Percentiles rank a stretch among this genome's conserved stretches.
Conservation (phyloP, 148 eudicot genomes). For the Beta vulgaris region DNA sequence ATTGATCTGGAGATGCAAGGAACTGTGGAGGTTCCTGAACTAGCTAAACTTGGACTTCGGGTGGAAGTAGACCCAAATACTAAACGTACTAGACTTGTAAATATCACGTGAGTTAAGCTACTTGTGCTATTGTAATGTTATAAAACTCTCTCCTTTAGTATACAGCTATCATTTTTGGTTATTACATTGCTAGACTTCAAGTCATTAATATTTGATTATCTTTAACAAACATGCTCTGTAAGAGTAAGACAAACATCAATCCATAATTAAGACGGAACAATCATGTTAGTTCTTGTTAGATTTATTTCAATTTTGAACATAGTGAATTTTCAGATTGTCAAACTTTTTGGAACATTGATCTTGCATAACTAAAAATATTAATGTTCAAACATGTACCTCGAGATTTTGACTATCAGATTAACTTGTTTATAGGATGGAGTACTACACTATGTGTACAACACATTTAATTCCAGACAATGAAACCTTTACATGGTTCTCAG, state of each 20-base stretch:
- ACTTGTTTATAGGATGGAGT: neutral
- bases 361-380: too few relatives aligned
- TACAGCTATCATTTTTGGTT: neutral
- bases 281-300: neutral
- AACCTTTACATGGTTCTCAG: neutral
- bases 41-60: slow-evolving; percentile 61
- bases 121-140: neutral
- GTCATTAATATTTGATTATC: neutral
- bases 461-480: neutral
- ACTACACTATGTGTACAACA: neutral
- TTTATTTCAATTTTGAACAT: too few relatives aligned
- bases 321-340: too few relatives aligned
- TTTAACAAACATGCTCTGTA: neutral
- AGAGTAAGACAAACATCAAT: neutral
- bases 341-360: neutral
- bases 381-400: neutral
- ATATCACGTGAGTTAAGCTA: slow-evolving; percentile 34
- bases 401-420: neutral
- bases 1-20: slow-evolving; percentile 79
- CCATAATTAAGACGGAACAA: neutral
- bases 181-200: neutral
- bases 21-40: slow-evolving; percentile 70
- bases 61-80: slow-evolving; percentile 75
- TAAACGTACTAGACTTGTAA: slow-evolving; percentile 69
- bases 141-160: neutral